phyloP scores from a whole-genome alignment of 1,284 basidiomycete genomes.

The Tilletia indica region DNA sequence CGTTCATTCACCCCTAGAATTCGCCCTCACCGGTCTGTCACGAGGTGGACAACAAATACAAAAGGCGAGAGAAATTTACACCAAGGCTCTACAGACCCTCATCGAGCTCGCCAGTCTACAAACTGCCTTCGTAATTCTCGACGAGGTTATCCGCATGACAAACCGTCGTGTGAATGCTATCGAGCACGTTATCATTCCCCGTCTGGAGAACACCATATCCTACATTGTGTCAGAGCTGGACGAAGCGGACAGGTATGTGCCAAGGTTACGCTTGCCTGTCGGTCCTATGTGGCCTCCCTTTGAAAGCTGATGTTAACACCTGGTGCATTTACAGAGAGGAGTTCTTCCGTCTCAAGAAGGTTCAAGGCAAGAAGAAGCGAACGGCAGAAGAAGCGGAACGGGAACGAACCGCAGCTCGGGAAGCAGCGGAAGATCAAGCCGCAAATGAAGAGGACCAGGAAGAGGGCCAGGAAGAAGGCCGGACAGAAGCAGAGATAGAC shows the following conservation, averaged over 20 bases:
- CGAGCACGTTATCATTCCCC: constrained; percentile 94
- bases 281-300: background rate
- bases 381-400: constrained; percentile 21
- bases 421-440: no score
- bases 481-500: background rate
- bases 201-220: constrained; percentile 93
- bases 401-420: background rate
- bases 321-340: constrained; percentile 36
- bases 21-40: constrained; percentile 94
- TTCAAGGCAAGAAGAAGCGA: constrained; percentile 46
- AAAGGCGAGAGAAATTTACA: constrained; percentile 88
- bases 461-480: constrained; percentile 18
- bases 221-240: constrained; percentile 54
- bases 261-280: background rate
- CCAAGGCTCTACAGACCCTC: constrained; percentile 92
- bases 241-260: constrained; percentile 47
- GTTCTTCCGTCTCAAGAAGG: constrained; percentile 55
- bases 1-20: constrained; percentile 62
- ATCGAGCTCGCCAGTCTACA: constrained; percentile 91
- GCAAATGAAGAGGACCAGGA: background rate
- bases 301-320: no score
- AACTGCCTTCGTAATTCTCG: constrained; percentile 96
- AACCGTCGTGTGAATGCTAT: constrained; percentile 98
- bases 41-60: constrained; percentile 95
- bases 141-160: constrained; percentile 97